Evolutionary conservation across 148 eudicot genomes (phyloP).

Genomic region (Suaeda aralocaspica): DNA sequence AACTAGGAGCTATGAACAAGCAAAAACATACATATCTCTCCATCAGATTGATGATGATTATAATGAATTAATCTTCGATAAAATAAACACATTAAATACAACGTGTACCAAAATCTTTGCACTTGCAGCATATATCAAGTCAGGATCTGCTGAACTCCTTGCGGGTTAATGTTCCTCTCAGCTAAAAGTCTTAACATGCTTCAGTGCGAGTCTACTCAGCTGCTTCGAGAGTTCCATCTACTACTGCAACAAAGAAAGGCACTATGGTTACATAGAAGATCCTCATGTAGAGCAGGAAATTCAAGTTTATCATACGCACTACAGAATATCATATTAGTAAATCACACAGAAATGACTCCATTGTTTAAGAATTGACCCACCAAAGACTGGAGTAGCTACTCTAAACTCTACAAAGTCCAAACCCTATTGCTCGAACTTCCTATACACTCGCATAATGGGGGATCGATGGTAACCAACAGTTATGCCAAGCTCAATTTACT

Average conservation of each 20-base stretch:
- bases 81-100: constrained; percentile 8
- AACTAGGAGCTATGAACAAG: constrained; percentile 5
- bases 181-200: constrained; percentile 8
- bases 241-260: not conserved
- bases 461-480: not conserved
- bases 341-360: not conserved
- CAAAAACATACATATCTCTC: constrained; percentile 14
- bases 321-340: not conserved
- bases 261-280: not conserved
- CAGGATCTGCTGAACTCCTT: constrained; percentile 18
- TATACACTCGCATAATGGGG: not conserved
- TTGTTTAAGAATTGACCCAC: not conserved
- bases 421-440: not conserved
- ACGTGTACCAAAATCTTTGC: constrained; percentile 15
- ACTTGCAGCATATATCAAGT: constrained; percentile 13
- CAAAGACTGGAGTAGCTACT: too few species aligned
- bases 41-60: constrained; percentile 11
- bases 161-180: constrained; percentile 12
- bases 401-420: not conserved
- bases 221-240: constrained; percentile 27
- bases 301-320: not conserved
- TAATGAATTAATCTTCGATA: constrained; percentile 14
- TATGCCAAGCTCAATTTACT: not conserved
- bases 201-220: constrained; percentile 11
- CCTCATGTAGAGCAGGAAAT: too few species aligned